Percentiles rank a stretch among this genome's conserved stretches.
Evolutionary conservation across 306 rosid species (phyloP).

Genomic region (Begonia masoniana): DNA sequence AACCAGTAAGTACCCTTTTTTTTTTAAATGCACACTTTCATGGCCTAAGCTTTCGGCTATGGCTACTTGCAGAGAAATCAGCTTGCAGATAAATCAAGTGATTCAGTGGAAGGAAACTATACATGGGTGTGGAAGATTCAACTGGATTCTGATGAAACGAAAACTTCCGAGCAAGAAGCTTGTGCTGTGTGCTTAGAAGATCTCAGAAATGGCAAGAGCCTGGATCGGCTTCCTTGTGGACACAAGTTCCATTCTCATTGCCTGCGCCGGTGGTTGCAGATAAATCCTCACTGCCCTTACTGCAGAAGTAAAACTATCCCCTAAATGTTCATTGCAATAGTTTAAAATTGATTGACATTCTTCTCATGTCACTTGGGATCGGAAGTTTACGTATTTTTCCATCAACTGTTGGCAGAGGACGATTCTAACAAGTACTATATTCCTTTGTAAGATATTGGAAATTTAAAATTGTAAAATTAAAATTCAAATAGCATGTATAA

Average conservation of each 20-base stretch:
- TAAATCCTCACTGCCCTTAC: constrained; percentile 69
- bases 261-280: constrained; percentile 65
- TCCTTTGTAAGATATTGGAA: no score
- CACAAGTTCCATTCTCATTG: constrained; percentile 69
- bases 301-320: constrained; percentile 37
- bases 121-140: constrained; percentile 24
- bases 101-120: constrained; percentile 23
- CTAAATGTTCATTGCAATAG: no score
- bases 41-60: no score
- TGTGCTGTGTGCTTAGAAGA: constrained; percentile 58
- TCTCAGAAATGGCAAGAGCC: constrained; percentile 32
- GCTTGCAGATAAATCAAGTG: constrained; percentile 19
- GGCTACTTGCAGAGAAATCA: background rate
- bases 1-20: no score
- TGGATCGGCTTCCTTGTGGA: constrained; percentile 55
- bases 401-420: no score
- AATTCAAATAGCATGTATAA: no score
- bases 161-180: constrained; percentile 44
- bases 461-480: no score
- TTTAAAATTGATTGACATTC: no score
- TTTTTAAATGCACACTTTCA: no score
- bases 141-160: constrained; percentile 57
- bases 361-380: no score
- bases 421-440: no score
- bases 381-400: no score